Evolutionary conservation across 2,329 filamentous ascomycete species (phyloP).

Genomic region (Nemania bipapillata): DNA sequence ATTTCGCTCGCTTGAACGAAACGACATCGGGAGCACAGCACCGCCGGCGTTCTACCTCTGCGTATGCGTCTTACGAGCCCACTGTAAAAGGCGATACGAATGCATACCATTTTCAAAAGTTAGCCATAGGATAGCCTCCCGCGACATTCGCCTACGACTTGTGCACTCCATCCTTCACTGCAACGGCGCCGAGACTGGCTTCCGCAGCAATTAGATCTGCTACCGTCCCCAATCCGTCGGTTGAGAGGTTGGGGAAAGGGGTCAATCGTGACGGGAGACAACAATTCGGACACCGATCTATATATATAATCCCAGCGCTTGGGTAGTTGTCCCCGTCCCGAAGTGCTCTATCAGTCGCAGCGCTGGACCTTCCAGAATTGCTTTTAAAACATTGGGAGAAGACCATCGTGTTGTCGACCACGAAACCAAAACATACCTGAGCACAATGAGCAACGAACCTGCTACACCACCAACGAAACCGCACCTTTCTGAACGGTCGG

Average conservation of each 20-base stretch:
- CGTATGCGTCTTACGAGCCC: conserved; percentile 12
- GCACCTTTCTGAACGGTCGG: conserved; percentile 46
- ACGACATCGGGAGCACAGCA: conserved; percentile 15
- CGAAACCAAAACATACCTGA: conserved; percentile 16
- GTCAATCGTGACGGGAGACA: conserved; percentile 28
- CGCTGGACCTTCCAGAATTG: conserved; percentile 1
- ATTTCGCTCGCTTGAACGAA: conserved; percentile 18
- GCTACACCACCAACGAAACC: conserved; percentile 41
- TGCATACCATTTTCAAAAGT: conserved; percentile 9
- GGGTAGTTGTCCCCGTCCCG: conserved; percentile 4
- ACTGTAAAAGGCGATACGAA: conserved; percentile 24
- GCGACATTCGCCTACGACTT: conserved; percentile 19
- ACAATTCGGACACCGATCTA: conserved; percentile 20
- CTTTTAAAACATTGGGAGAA: conserved; percentile 1
- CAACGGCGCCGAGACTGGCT: conserved; percentile 23
- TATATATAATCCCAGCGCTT: conserved; percentile 24
- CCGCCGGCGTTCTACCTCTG: conserved; percentile 17
- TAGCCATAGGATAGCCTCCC: conserved; percentile 18
- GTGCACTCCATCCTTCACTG: conserved; percentile 7
- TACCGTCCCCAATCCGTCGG: conserved; percentile 28
- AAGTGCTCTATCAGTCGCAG: conserved; percentile 16
- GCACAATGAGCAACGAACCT: conserved; percentile 44
- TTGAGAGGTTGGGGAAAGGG: conserved; percentile 32
- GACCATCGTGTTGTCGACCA: conserved; percentile 1
- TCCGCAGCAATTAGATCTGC: conserved; percentile 15